These are phyloP conservation scores for Rutidosis leptorrhynchoides DNA, from an alignment of 129 eudicot species.

Conservation along the genomic window DNA sequence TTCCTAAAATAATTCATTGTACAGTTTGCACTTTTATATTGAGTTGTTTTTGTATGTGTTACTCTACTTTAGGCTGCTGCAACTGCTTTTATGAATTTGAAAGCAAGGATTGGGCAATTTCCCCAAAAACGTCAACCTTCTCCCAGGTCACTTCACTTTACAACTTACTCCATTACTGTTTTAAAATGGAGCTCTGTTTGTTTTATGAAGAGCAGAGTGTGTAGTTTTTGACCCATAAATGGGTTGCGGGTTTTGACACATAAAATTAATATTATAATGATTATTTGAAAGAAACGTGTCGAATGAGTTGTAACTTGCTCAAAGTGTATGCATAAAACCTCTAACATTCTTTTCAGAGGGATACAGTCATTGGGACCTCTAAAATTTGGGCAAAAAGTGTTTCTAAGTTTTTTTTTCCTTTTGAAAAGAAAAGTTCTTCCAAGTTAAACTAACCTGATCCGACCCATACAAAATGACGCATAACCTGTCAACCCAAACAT, in stretches of 20 bases:
- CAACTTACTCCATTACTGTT: background rate
- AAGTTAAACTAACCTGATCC: background rate
- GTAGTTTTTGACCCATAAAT: background rate
- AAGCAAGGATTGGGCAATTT: constrained; percentile 55
- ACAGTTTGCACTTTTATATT: background rate
- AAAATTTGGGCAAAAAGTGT: background rate
- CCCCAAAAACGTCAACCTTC: constrained; percentile 69
- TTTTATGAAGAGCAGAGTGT: background rate
- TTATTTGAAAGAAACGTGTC: background rate
- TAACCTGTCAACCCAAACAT: background rate
- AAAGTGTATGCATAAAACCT: background rate
- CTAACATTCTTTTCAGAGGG: background rate
- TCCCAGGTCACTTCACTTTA: constrained; percentile 58
- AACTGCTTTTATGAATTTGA: constrained; percentile 65
- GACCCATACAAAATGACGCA: background rate
- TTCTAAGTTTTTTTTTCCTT: no score
- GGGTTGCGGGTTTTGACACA: background rate
- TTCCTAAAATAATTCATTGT: background rate
- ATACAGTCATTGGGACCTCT: background rate
- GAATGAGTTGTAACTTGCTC: background rate
- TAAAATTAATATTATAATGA: no score
- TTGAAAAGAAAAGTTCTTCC: background rate
- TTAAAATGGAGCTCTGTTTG: background rate
- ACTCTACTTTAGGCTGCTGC: constrained; percentile 65
- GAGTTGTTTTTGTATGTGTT: constrained; percentile 8